Evolutionary conservation across 176 grass and related monocot genomes (phyloP).

Genomic region (Carex myosuroides): DNA sequence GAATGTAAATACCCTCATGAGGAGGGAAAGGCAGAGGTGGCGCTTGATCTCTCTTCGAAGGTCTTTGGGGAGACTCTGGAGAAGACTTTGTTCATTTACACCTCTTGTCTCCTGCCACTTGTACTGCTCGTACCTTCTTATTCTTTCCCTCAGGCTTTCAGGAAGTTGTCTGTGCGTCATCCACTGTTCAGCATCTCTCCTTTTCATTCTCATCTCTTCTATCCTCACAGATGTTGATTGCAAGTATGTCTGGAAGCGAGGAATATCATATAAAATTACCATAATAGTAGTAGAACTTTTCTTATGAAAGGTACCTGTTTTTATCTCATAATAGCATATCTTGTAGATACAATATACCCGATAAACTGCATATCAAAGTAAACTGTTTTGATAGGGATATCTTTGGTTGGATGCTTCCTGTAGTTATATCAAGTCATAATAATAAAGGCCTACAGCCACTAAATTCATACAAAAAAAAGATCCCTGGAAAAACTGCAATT

Average conservation of each 20-base stretch:
- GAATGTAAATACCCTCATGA: conserved; percentile 59
- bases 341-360: background rate
- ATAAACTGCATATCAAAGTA: background rate
- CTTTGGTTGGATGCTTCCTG: background rate
- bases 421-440: background rate
- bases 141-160: conserved; percentile 76
- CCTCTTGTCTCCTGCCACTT: conserved; percentile 98
- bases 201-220: conserved; percentile 93
- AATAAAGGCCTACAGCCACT: background rate
- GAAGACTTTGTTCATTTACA: conserved; percentile 79
- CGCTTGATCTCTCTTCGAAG: conserved; percentile 81
- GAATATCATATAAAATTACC: background rate
- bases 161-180: conserved; percentile 79
- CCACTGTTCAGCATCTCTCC: conserved; percentile 80
- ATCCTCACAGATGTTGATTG: conserved; percentile 72
- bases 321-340: background rate
- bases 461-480: background rate
- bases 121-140: conserved; percentile 77
- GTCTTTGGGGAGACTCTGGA: conserved; percentile 87
- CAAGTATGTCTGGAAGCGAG: conserved; percentile 61
- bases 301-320: background rate
- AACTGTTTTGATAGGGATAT: background rate
- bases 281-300: background rate
- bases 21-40: conserved; percentile 81
- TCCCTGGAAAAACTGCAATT: background rate